Evolutionary conservation across 371 early-diverging fungal genomes (phyloP), one percentile per base, ranked within the genome.

Genomic region (Mucor sp.): DNA sequence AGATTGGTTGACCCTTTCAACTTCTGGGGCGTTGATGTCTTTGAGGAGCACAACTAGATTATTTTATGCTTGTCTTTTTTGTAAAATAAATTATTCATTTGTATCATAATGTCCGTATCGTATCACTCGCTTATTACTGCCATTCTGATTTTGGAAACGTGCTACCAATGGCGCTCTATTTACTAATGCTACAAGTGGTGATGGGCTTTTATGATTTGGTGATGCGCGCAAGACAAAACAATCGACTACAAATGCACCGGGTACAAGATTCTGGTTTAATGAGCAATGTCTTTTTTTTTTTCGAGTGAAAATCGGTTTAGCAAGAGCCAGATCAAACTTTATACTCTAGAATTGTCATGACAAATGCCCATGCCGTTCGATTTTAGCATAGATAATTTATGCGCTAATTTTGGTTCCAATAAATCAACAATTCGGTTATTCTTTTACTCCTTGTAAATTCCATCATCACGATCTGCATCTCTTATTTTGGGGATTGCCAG

Each of bases 11-110:
- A 80, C 32, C 76, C 81, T 53, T 74, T 57, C 12, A 37, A 58
- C 47, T 66, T 77, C 50, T 80, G 74, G 68, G 75, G 74, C 28
- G 65, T 72, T 47, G 74, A 78, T 48, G 67, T 78, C 17, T 81
- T 78, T 68, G 70, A 70, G 15, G 73, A 74, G 55, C 72, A 77
- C 43, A 47, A 75, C 21, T 56, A 60, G 21, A 53, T 27, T n/a
- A 3, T 6, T 19, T 15, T 55, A 30, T 30, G n/a, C n/a, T 30
- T 30, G 30, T 30, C 21, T 58, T 28, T 56, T n/a, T 56, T 30
- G 57, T 56, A 56, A 28, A 56, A 50, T 50, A 50, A 50, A 50
- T 50, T 50, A 25, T 25, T 50, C 21, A 8, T 23, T 12, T 48
- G 48, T 48, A 48, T 12, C 6, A 19, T 48, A 8, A 48, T 44